Evolutionary conservation across 2,329 filamentous ascomycete genomes (phyloP).

Genomic region (Aplosporella prunicola): DNA sequence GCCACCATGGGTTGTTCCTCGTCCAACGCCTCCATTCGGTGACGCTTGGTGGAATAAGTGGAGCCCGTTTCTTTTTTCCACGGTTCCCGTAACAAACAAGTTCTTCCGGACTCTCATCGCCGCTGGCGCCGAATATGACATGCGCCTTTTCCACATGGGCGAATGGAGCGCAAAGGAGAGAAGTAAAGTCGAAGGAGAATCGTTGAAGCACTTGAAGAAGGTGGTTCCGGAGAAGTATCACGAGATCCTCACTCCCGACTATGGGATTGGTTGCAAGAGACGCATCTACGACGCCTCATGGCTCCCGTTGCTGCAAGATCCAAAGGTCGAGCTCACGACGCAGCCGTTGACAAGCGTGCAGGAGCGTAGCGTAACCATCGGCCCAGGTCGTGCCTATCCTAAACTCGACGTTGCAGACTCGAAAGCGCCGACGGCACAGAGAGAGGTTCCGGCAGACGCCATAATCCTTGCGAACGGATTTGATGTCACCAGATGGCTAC

Average conservation of each 20-base stretch:
- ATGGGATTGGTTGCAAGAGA: conserved; percentile 55
- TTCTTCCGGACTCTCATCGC: conserved; percentile 39
- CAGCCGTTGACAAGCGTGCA: conserved; percentile 41
- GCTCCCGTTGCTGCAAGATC: conserved; percentile 42
- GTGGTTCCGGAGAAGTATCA: conserved; percentile 51
- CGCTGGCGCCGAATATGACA: conserved; percentile 32
- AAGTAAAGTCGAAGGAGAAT: conserved; percentile 32
- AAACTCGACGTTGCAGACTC: conserved; percentile 3
- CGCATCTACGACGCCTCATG: conserved; percentile 51
- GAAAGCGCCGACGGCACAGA: conserved; percentile 20
- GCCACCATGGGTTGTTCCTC: conserved; percentile 47
- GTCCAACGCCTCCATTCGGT: conserved; percentile 26
- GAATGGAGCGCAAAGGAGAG: conserved; percentile 30
- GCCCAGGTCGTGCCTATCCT: conserved; percentile 41
- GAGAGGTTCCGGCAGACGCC: conserved; percentile 47
- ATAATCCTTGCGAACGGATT: conserved; percentile 56
- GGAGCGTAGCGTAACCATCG: conserved; percentile 41
- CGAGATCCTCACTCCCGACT: conserved; percentile 52
- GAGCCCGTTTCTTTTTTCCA: conserved; percentile 35
- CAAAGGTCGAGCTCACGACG: conserved; percentile 47
- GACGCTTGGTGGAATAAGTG: conserved; percentile 39
- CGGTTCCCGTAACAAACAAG: conserved; percentile 43
- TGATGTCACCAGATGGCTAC: conserved; percentile 45
- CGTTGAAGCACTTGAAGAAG: conserved; percentile 38
- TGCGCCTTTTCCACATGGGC: conserved; percentile 38